These are phyloP conservation scores for Xylariaceae sp. DNA, from an alignment of 2,329 filamentous ascomycete species.

Conservation along the genomic window DNA sequence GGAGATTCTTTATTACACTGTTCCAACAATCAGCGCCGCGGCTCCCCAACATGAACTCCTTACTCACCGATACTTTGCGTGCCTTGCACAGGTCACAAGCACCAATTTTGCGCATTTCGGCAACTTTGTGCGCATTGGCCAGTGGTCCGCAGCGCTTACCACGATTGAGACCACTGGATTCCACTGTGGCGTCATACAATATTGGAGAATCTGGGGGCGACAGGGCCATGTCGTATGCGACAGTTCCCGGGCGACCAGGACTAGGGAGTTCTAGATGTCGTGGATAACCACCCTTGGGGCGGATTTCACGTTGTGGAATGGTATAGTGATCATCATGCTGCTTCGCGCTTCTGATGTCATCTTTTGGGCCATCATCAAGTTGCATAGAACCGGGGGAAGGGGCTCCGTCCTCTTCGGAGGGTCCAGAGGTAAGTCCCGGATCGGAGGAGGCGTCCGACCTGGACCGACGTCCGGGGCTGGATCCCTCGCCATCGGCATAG, in stretches of 20 bases:
- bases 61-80: conserved; percentile 45
- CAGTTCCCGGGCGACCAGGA: conserved; percentile 17
- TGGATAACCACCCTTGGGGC: conserved; percentile 28
- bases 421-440: conserved; percentile 31
- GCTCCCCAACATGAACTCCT: conserved; percentile 18
- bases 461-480: conserved; percentile 28
- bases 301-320: conserved; percentile 28
- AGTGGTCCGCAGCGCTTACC: conserved; percentile 28
- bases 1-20: conserved; percentile 38
- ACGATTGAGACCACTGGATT: conserved; percentile 21
- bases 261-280: conserved; percentile 25
- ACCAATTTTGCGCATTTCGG: conserved; percentile 45
- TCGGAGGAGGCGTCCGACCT: conserved; percentile 30
- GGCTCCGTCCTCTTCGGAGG: conserved; percentile 32
- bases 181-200: conserved; percentile 16
- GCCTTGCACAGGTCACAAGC: conserved; percentile 47
- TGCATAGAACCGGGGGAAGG: conserved; percentile 25
- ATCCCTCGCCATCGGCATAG: conserved; percentile 24
- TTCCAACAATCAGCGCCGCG: conserved; percentile 13
- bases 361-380: conserved; percentile 26
- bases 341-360: conserved; percentile 26
- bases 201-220: conserved; percentile 22
- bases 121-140: conserved; percentile 40
- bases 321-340: conserved; percentile 32
- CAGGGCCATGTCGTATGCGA: conserved; percentile 19